Evolutionary conservation across 192 early-diverging fungal species (phyloP), one percentile per base, ranked within the genome.

Genomic region (Dissophora ornata): DNA sequence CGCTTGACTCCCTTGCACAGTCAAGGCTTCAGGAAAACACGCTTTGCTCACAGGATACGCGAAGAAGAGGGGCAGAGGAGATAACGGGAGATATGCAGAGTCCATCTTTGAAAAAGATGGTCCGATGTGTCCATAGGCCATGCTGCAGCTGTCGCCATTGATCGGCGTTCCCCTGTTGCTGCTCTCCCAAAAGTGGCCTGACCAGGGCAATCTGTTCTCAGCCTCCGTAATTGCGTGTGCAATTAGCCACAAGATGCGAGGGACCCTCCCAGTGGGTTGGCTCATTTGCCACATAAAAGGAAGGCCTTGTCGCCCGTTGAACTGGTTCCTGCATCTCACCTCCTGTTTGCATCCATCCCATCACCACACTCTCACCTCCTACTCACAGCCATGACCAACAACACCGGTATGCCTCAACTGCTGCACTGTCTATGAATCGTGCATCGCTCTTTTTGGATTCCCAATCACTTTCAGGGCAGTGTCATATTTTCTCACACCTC

Each of bases 131-230:
- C 34, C 18, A n/a, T n/a, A n/a, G n/a, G n/a, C n/a, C n/a, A n/a
- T n/a, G n/a, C n/a, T n/a, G n/a, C n/a, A n/a, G n/a, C n/a, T n/a
- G n/a, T n/a, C n/a, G n/a, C n/a, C n/a, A n/a, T 22, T 19, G 18
- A 24, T 50, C 16, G 24, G 12, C 46, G 22, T 16, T 50, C 32
- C 21, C 19, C 13, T 24, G 36, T 38, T 34, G 34, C 25, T 2
- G 5, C 11, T 9, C 19, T 12, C 21, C n/a, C 1, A 22, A 42
- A 59, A 59, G 59, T 61, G 59, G 59, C 59, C 59, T 61, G 59
- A 61, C 46, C n/a, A 30, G 22, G 4, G 3, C 21, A 48, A 26
- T 38, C 22, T 0, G n/a, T n/a, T n/a, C n/a, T n/a, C n/a, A n/a
- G n/a, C n/a, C n/a, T n/a, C n/a, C n/a, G n/a, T n/a, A n/a, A n/a